A percentile compares a stretch with the other conserved stretches of the same genome.
Conservation (phyloP, 2,329 filamentous ascomycete species). For the Knufia petricola region DNA sequence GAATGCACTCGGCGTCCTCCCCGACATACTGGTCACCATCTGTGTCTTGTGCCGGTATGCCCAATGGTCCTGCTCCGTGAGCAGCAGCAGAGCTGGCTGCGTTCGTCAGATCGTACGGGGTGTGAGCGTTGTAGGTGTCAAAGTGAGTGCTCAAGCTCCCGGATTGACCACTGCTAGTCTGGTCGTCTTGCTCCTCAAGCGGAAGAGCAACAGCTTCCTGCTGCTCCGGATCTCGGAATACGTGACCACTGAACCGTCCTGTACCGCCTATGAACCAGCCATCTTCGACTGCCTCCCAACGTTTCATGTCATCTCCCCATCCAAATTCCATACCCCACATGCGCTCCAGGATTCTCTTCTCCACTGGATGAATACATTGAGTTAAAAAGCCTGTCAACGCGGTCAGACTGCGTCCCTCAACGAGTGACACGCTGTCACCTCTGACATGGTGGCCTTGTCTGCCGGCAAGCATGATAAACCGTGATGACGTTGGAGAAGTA, state of each 20-base stretch:
- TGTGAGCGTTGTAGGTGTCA: too few species aligned
- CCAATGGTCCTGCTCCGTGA: too few species aligned
- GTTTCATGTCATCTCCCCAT: constrained; percentile 19
- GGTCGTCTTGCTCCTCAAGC: neutral
- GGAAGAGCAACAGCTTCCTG: neutral
- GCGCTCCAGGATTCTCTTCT: constrained; percentile 23
- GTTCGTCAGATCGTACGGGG: too few species aligned
- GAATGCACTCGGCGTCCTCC: too few species aligned
- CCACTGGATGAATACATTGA: constrained; percentile 23
- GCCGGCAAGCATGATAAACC: constrained; percentile 7
- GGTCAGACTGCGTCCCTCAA: neutral
- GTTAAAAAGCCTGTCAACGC: constrained; percentile 15
- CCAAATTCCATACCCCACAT: constrained; percentile 25
- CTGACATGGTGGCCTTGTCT: neutral
- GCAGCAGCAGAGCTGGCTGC: too few species aligned
- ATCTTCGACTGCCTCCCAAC: constrained; percentile 24
- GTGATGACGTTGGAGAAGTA: neutral
- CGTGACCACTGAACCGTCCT: constrained; percentile 25
- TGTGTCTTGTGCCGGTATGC: too few species aligned
- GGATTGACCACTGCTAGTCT: neutral
- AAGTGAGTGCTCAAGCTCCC: neutral
- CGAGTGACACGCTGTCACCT: neutral
- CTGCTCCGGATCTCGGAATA: constrained; percentile 11
- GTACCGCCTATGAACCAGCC: constrained; percentile 25
- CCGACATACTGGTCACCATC: too few species aligned